Conservation (phyloP, 1,284 basidiomycete genomes). For the Phenoliferia sp. region DNA sequence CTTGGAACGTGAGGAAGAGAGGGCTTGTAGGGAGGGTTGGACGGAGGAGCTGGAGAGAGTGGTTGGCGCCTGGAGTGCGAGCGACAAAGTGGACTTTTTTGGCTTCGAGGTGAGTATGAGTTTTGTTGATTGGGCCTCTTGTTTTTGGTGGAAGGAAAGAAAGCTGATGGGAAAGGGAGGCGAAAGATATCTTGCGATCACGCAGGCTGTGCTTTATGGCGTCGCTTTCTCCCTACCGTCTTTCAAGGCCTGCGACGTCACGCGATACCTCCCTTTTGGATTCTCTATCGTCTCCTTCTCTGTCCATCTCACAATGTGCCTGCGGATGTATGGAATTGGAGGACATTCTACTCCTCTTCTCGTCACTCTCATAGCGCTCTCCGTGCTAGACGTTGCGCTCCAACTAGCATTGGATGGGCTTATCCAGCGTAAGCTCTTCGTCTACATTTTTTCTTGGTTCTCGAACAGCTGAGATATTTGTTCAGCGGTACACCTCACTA, state of each 20-base stretch:
- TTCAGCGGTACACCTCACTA: not conserved
- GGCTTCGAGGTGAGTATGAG: not conserved
- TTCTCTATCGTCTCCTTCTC: not conserved
- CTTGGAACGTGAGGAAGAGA: not conserved
- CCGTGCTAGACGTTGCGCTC: not conserved
- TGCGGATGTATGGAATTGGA: not conserved
- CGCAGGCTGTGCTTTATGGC: not conserved
- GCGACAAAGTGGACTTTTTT: not conserved
- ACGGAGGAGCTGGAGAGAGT: not conserved
- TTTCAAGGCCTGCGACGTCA: not conserved
- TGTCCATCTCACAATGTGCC: not conserved
- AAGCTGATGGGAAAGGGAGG: too few relatives aligned
- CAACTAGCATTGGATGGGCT: not conserved
- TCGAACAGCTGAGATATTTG: too few relatives aligned
- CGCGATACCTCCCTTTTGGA: not conserved
- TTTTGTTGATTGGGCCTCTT: too few relatives aligned
- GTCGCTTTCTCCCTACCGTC: not conserved
- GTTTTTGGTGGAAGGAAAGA: too few relatives aligned
- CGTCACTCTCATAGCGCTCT: not conserved
- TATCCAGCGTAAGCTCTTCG: not conserved
- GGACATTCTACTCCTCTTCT: not conserved
- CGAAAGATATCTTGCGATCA: not conserved
- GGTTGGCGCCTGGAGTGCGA: not conserved
- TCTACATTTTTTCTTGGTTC: not conserved
- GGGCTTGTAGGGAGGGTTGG: not conserved